phyloP scores from a whole-genome alignment of 1,284 basidiomycete species.

The Papiliotrema flavescens region DNA sequence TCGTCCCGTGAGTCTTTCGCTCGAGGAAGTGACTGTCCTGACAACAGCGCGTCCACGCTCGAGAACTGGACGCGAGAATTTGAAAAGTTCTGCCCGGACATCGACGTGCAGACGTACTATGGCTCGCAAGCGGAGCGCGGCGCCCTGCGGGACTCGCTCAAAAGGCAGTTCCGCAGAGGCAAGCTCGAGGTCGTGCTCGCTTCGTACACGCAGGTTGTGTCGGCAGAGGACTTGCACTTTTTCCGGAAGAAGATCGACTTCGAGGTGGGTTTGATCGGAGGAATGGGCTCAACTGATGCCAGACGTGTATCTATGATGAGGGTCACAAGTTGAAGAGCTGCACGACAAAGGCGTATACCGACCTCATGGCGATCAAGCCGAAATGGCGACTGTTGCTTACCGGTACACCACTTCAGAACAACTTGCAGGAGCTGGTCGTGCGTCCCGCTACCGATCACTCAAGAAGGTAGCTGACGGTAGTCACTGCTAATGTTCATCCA shows the following conservation, averaged over 20 bases:
- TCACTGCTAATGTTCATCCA: slow-evolving; percentile 98
- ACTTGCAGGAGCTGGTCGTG: slow-evolving; percentile 84
- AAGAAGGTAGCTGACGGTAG: slow-evolving; percentile 51
- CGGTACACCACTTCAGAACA: slow-evolving; percentile 84
- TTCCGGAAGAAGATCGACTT: slow-evolving; percentile 81
- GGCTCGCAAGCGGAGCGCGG: slow-evolving; percentile 86
- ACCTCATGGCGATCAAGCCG: slow-evolving; percentile 78
- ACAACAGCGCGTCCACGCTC: slow-evolving; percentile 77
- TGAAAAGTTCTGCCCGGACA: slow-evolving; percentile 74
- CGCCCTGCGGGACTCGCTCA: slow-evolving; percentile 64
- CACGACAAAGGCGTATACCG: slow-evolving; percentile 88
- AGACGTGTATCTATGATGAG: slow-evolving; percentile 92
- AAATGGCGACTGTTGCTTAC: slow-evolving; percentile 90
- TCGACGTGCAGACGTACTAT: slow-evolving; percentile 90
- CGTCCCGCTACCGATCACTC: slow-evolving; percentile 41
- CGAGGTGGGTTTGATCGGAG: slow-evolving; percentile 58
- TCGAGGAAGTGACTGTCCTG: background rate
- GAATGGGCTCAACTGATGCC: background rate
- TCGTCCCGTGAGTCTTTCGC: slow-evolving; percentile 73
- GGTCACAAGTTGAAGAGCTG: slow-evolving; percentile 96
- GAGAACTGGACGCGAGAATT: slow-evolving; percentile 99
- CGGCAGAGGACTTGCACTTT: slow-evolving; percentile 83
- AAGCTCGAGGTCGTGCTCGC: slow-evolving; percentile 93
- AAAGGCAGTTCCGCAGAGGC: slow-evolving; percentile 56
- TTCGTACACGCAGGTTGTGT: slow-evolving; percentile 90